Evolutionary conservation across 176 grass and related monocot genomes (phyloP).

Genomic region (Themeda triandra): DNA sequence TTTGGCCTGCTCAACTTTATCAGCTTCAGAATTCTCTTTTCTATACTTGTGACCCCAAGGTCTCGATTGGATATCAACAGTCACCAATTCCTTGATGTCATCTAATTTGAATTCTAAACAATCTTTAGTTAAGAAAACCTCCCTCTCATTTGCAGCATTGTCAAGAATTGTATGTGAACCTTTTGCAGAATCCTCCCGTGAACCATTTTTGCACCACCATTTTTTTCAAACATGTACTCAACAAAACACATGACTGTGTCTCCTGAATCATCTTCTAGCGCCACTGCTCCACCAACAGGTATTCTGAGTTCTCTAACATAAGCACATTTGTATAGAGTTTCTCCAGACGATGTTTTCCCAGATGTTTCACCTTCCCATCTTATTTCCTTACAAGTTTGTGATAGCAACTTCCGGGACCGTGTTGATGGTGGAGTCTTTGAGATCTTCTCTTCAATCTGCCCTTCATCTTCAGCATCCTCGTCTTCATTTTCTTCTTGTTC

Average conservation of each 20-base stretch:
- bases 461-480: constrained; percentile 64
- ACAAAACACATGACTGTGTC: constrained; percentile 67
- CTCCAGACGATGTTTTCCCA: constrained; percentile 58
- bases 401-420: constrained; percentile 43
- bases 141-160: constrained; percentile 96
- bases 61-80: constrained; percentile 67
- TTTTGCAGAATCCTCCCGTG: constrained; percentile 75
- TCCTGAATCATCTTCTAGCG: constrained; percentile 72
- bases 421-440: constrained; percentile 36
- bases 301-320: constrained; percentile 57
- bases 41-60: constrained; percentile 89
- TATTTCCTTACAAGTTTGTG: constrained; percentile 53
- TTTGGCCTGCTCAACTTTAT: constrained; percentile 62
- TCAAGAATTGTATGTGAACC: constrained; percentile 82
- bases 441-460: constrained; percentile 32
- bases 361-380: constrained; percentile 61
- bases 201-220: constrained; percentile 65
- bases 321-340: constrained; percentile 56
- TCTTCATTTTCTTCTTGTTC: constrained; percentile 78
- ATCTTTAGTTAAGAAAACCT: constrained; percentile 83
- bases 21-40: constrained; percentile 73
- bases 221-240: constrained; percentile 91
- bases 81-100: constrained; percentile 68
- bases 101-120: constrained; percentile 89
- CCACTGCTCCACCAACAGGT: constrained; percentile 45